These are phyloP conservation scores for Bolboschoenus planiculmis DNA, from an alignment of 176 grass and related monocot genomes.

Conservation along the genomic window DNA sequence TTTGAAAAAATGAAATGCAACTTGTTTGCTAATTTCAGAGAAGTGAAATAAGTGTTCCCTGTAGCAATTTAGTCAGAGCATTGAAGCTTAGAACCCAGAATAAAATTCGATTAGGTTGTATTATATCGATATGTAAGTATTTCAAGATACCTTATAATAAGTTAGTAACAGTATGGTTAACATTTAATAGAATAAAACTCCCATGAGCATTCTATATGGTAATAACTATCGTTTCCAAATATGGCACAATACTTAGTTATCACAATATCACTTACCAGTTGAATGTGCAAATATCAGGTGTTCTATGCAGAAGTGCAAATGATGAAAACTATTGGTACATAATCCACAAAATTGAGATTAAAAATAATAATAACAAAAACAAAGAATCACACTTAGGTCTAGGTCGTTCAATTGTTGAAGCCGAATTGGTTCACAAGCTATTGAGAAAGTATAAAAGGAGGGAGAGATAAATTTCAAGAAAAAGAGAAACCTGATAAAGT, in stretches of 20 bases:
- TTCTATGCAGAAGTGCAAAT: too few relatives aligned
- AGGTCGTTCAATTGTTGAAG: not conserved
- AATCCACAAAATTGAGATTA: too few relatives aligned
- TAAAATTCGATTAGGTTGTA: too few relatives aligned
- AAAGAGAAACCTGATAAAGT: slow-evolving; percentile 49
- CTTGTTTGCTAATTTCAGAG: not conserved
- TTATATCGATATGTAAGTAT: too few relatives aligned
- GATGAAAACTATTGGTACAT: too few relatives aligned
- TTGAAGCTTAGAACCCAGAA: too few relatives aligned
- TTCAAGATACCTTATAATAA: too few relatives aligned
- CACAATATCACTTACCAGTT: too few relatives aligned
- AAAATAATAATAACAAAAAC: too few relatives aligned
- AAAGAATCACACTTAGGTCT: not conserved
- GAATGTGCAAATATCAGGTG: too few relatives aligned
- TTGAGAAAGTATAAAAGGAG: not conserved
- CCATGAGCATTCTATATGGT: not conserved
- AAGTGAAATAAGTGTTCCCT: too few relatives aligned
- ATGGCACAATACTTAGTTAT: not conserved
- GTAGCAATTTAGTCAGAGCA: too few relatives aligned
- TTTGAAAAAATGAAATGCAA: not conserved
- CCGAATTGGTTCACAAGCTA: not conserved
- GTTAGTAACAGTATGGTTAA: not conserved
- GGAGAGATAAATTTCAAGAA: not conserved
- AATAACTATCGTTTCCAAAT: not conserved
- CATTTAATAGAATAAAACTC: not conserved